These are phyloP conservation scores for Canavalia ensiformis DNA, from an alignment of 306 rosid genomes.

Conservation along the genomic window DNA sequence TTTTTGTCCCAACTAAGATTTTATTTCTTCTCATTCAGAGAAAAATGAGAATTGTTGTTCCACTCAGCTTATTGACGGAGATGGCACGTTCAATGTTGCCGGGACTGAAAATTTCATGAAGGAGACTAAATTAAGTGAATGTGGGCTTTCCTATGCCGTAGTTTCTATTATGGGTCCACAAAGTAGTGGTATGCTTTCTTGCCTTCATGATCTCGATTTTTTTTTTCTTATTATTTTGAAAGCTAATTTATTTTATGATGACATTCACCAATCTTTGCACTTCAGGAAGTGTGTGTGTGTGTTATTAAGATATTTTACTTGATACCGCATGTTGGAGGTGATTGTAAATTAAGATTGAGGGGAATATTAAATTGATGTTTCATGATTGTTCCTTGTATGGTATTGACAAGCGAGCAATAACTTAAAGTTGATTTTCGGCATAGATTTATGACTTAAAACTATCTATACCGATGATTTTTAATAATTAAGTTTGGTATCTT, in stretches of 20 bases:
- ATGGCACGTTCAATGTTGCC: slow-evolving; percentile 71
- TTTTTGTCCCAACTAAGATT: slow-evolving; percentile 32
- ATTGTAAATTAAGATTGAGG: neutral
- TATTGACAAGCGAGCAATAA: slow-evolving; percentile 18
- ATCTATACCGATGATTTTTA: slow-evolving; percentile 26
- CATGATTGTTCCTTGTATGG: neutral
- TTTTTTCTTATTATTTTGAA: slow-evolving; percentile 24
- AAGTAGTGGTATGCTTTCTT: slow-evolving; percentile 81
- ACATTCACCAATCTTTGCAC: neutral
- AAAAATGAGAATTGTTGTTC: slow-evolving; percentile 61
- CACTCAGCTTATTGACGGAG: slow-evolving; percentile 93
- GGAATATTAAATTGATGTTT: neutral
- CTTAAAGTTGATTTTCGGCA: slow-evolving; percentile 13
- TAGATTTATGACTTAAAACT: slow-evolving; percentile 1
- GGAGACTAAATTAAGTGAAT: slow-evolving; percentile 73
- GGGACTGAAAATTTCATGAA: slow-evolving; percentile 79
- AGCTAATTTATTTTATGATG: neutral
- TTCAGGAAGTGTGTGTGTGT: slow-evolving; percentile 25
- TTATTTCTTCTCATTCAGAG: slow-evolving; percentile 53
- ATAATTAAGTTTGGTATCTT: neutral
- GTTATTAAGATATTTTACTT: slow-evolving; percentile 14
- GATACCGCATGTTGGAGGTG: slow-evolving; percentile 24
- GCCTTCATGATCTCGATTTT: slow-evolving; percentile 8
- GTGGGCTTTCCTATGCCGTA: slow-evolving; percentile 90
- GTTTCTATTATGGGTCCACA: slow-evolving; percentile 98